Conservation (phyloP, 192 early-diverging fungal genomes). For the Coemansia sp. region DNA sequence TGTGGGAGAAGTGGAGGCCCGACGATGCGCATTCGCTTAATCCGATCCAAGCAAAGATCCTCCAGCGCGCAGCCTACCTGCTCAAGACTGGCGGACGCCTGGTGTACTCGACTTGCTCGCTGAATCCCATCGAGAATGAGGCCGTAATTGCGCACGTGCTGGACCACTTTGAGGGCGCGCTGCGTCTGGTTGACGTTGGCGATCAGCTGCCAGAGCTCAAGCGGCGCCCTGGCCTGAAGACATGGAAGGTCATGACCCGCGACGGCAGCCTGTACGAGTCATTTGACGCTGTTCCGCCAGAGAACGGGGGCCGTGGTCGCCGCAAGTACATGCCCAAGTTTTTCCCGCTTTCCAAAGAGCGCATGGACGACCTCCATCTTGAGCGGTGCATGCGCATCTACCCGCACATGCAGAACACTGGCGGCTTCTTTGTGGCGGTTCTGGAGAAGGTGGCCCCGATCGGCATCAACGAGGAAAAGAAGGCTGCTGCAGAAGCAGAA, state of each 20-base stretch:
- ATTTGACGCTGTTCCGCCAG: constrained; percentile 46
- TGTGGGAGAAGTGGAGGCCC: constrained; percentile 87
- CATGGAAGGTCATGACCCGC: constrained; percentile 86
- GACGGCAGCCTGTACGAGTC: constrained; percentile 61
- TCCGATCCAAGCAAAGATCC: constrained; percentile 81
- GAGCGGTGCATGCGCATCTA: constrained; percentile 86
- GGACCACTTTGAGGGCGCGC: constrained; percentile 62
- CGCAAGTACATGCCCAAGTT: constrained; percentile 58
- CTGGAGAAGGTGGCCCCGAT: constrained; percentile 83
- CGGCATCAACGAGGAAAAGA: constrained; percentile 52
- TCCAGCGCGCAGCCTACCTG: constrained; percentile 82
- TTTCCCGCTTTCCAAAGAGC: constrained; percentile 59
- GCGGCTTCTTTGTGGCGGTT: constrained; percentile 98
- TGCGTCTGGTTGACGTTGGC: constrained; percentile 87
- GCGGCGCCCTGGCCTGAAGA: constrained; percentile 75
- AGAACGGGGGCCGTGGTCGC: constrained; percentile 28
- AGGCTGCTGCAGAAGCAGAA: constrained; percentile 14
- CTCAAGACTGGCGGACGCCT: constrained; percentile 87
- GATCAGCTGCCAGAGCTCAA: constrained; percentile 73
- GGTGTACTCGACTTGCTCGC: constrained; percentile 98
- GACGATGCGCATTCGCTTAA: constrained; percentile 79
- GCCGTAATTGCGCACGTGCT: constrained; percentile 88
- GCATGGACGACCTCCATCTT: constrained; percentile 61
- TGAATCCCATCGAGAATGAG: constrained; percentile 98
- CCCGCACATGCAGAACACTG: constrained; percentile 93